Percentiles rank a stretch among this genome's conserved stretches.
Evolutionary conservation across 352 stramenopile genomes (phyloP).

Genomic region (Pythium rhizo-oryzae): DNA sequence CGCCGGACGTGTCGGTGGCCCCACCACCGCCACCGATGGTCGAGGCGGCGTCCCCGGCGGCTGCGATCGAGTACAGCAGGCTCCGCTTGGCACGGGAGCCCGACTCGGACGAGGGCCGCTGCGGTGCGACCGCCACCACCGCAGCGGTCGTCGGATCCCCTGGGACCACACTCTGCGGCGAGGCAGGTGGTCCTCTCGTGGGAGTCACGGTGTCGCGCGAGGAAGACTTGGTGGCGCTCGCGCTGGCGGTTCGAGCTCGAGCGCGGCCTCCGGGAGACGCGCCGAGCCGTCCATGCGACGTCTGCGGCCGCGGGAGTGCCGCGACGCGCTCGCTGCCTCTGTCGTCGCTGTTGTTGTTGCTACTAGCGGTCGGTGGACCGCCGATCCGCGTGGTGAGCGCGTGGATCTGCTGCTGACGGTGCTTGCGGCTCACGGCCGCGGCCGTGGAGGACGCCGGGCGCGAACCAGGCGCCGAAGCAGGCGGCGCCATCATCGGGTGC

Average conservation of each 20-base stretch:
- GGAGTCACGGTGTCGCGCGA: not conserved
- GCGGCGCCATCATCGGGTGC: not conserved
- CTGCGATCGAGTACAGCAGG: constrained; percentile 12
- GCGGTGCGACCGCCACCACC: not conserved
- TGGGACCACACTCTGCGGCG: not conserved
- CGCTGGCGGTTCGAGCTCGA: constrained; percentile 4
- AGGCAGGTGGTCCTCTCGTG: not conserved
- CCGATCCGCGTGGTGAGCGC: constrained; percentile 17
- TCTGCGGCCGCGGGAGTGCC: constrained; percentile 25
- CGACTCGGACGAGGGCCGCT: constrained; percentile 16
- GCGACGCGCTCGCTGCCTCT: not conserved
- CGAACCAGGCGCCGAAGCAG: constrained; percentile 24
- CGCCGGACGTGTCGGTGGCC: not conserved
- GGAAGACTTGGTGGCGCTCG: not conserved
- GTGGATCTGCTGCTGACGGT: constrained; percentile 52
- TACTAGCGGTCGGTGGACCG: constrained; percentile 4
- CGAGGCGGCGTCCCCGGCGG: no score
- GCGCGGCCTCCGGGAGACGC: not conserved
- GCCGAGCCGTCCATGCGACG: constrained; percentile 21
- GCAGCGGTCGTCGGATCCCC: not conserved
- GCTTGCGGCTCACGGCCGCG: constrained; percentile 39
- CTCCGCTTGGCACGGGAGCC: constrained; percentile 9
- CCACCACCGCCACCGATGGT: not conserved
- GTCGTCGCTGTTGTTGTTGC: constrained; percentile 13
- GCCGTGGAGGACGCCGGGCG: constrained; percentile 40